phyloP scores from a whole-genome alignment of 129 eudicot species.

The Flaveria robusta region DNA sequence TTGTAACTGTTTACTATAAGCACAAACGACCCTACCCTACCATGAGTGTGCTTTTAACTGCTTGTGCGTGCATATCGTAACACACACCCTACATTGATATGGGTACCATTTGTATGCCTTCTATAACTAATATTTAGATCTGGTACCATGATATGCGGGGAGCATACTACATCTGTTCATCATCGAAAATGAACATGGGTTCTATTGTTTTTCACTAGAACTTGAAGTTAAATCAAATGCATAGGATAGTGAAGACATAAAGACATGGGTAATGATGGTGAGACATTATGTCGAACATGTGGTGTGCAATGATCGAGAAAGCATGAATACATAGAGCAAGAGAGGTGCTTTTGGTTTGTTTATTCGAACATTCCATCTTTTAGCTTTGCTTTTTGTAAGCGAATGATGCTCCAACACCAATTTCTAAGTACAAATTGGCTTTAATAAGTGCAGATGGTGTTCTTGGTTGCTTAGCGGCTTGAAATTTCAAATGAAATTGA shows the following conservation, averaged over 20 bases:
- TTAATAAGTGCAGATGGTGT: conserved; percentile 11
- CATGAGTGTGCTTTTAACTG: conserved; percentile 19
- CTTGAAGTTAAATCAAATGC: not conserved
- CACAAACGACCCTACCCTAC: conserved; percentile 37
- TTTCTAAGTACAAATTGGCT: conserved; percentile 12
- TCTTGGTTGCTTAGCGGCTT: conserved; percentile 6
- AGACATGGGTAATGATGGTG: conserved; percentile 46
- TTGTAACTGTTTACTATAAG: conserved; percentile 16
- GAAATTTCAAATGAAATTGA: conserved; percentile 21
- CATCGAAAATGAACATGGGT: no score
- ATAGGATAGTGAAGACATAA: conserved; percentile 26
- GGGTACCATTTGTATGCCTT: conserved; percentile 10
- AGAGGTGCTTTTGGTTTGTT: conserved; percentile 28
- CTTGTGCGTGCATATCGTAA: conserved; percentile 5
- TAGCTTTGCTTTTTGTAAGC: conserved; percentile 5
- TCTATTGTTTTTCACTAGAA: not conserved
- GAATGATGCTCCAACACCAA: conserved; percentile 9
- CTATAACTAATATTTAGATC: not conserved
- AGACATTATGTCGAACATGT: conserved; percentile 38
- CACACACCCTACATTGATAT: conserved; percentile 9
- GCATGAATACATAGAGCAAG: conserved; percentile 14
- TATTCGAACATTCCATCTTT: conserved; percentile 29
- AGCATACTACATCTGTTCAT: not conserved
- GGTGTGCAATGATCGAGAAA: conserved; percentile 27
- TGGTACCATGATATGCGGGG: conserved; percentile 3